Evolutionary conservation across 2,329 filamentous ascomycete genomes (phyloP).

Genomic region (Aspergillus floridensis): DNA sequence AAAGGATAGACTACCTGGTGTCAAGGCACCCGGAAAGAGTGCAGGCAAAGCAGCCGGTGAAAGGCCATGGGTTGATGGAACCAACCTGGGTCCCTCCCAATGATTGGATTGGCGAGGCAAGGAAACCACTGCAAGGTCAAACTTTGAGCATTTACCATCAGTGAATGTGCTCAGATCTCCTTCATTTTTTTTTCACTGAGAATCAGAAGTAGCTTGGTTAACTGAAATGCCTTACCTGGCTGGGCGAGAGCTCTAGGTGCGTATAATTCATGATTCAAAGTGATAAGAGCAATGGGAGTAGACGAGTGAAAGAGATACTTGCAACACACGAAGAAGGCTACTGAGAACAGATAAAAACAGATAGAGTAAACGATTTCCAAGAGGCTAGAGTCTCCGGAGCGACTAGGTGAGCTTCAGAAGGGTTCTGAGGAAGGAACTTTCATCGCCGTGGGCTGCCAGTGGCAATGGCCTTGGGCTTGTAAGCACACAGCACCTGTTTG

Average conservation of each 20-base stretch:
- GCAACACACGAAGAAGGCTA: background rate
- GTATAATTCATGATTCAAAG: background rate
- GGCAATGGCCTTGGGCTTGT: too few relatives aligned
- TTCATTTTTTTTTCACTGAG: background rate
- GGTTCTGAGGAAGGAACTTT: conserved; percentile 1
- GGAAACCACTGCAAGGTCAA: too few relatives aligned
- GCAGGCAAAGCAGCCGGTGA: too few relatives aligned
- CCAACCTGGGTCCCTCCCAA: too few relatives aligned
- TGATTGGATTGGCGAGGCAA: too few relatives aligned
- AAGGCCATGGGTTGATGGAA: too few relatives aligned
- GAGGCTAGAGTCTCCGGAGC: background rate
- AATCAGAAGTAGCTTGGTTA: background rate
- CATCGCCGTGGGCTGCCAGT: background rate
- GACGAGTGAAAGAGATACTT: background rate
- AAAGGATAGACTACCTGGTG: too few relatives aligned
- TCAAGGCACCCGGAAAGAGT: too few relatives aligned
- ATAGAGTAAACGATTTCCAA: background rate
- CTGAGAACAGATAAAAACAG: background rate
- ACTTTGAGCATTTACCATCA: too few relatives aligned
- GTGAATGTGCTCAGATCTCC: background rate
- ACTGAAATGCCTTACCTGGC: background rate
- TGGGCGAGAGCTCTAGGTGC: background rate
- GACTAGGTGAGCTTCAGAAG: background rate
- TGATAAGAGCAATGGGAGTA: background rate
- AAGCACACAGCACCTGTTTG: too few relatives aligned